phyloP scores from a whole-genome alignment of 768 basidiomycete species.

The Candolleomyces eurysporus region DNA sequence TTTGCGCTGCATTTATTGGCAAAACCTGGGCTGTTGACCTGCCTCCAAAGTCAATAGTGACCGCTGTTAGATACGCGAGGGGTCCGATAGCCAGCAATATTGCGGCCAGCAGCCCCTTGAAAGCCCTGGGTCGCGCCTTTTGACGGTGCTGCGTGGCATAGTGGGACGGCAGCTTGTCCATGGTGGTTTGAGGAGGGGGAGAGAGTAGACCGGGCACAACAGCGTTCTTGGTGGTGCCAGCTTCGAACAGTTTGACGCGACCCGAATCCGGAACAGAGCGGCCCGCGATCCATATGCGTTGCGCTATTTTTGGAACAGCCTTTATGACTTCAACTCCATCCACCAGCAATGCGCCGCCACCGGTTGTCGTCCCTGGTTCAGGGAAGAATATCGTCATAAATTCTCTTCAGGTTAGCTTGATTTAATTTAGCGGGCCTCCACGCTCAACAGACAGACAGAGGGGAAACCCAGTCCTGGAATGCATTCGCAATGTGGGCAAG shows the following conservation, averaged over 20 bases:
- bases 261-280: background rate
- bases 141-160: slow-evolving; percentile 11
- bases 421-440: background rate
- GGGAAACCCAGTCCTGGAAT: slow-evolving; percentile 85
- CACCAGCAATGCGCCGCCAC: slow-evolving; percentile 34
- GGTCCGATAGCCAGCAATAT: slow-evolving; percentile 22
- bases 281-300: background rate
- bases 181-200: slow-evolving; percentile 14
- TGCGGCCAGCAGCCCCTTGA: slow-evolving; percentile 22
- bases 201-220: background rate
- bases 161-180: slow-evolving; percentile 35
- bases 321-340: slow-evolving; percentile 10
- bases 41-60: slow-evolving; percentile 16
- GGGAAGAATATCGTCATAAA: slow-evolving; percentile 67
- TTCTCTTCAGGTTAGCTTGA: slow-evolving; percentile 48
- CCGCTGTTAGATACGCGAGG: slow-evolving; percentile 22
- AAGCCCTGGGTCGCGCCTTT: slow-evolving; percentile 6
- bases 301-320: background rate
- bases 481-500: slow-evolving; percentile 85
- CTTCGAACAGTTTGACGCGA: background rate
- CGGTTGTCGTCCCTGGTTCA: slow-evolving; percentile 61
- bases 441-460: slow-evolving; percentile 43
- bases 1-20: slow-evolving; percentile 39
- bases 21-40: slow-evolving; percentile 17
- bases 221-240: background rate